Evolutionary conservation across 176 grass and related monocot genomes (phyloP).

Genomic region (Thinopyrum elongatum): DNA sequence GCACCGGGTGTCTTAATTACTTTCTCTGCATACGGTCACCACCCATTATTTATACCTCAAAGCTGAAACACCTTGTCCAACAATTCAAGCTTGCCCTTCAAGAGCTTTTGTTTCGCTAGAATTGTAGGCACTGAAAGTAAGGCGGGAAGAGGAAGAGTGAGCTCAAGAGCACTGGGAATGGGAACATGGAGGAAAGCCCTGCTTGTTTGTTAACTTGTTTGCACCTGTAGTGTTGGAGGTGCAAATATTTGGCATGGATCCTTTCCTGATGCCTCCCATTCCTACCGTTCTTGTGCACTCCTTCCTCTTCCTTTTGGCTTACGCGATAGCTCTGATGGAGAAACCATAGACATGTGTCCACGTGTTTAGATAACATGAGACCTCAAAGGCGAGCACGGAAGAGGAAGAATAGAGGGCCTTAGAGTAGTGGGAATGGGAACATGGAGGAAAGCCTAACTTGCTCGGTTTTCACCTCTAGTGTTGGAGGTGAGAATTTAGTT

Average conservation of each 20-base stretch:
- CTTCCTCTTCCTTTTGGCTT: slow-evolving; percentile 33
- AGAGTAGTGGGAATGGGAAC: background rate
- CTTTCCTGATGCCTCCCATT: slow-evolving; percentile 11
- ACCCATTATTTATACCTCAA: too few relatives aligned
- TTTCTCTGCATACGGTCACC: too few relatives aligned
- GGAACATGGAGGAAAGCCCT: slow-evolving; percentile 7
- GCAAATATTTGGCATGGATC: background rate
- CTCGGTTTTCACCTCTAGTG: background rate
- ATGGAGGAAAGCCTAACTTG: background rate
- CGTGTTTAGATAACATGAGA: background rate
- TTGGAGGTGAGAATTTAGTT: background rate
- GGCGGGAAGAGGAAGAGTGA: background rate
- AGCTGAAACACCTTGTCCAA: too few relatives aligned
- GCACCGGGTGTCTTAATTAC: too few relatives aligned
- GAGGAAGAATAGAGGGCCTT: too few relatives aligned
- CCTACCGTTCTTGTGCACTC: slow-evolving; percentile 14
- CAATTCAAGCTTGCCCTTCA: too few relatives aligned
- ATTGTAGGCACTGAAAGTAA: too few relatives aligned
- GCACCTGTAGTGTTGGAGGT: background rate
- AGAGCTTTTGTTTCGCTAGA: too few relatives aligned
- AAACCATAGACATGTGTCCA: background rate
- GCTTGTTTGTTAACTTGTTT: background rate
- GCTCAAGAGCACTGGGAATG: slow-evolving; percentile 22
- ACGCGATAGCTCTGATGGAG: background rate
- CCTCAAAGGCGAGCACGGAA: background rate